Conservation (phyloP, 805 yeast species). For the Zygotorulaspora florentina region DNA sequence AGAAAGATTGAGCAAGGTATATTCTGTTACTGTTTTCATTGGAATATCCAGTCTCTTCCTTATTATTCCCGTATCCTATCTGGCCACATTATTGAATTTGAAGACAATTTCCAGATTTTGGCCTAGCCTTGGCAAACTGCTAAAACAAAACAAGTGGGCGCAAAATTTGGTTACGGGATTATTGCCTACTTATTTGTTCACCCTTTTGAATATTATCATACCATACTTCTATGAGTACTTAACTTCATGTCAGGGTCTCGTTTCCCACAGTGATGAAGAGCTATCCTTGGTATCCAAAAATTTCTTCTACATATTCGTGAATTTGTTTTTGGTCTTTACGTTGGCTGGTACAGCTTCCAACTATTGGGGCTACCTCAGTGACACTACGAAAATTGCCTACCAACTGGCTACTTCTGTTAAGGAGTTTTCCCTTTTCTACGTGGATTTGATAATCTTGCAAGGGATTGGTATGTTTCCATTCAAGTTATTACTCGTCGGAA, state of each 20-base stretch:
- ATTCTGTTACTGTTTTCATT: slow-evolving; percentile 38
- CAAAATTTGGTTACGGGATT: slow-evolving; percentile 79
- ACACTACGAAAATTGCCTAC: slow-evolving; percentile 83
- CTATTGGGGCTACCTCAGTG: slow-evolving; percentile 75
- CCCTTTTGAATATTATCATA: slow-evolving; percentile 72
- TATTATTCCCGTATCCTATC: slow-evolving; percentile 76
- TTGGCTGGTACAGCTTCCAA: slow-evolving; percentile 88
- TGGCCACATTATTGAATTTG: slow-evolving; percentile 76
- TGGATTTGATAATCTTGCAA: slow-evolving; percentile 76
- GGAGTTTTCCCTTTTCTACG: slow-evolving; percentile 81
- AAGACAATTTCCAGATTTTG: slow-evolving; percentile 75
- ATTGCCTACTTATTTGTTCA: slow-evolving; percentile 86
- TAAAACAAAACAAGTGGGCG: slow-evolving; percentile 65
- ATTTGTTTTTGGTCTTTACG: slow-evolving; percentile 89
- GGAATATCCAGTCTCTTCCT: slow-evolving; percentile 60
- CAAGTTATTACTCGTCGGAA: slow-evolving; percentile 75
- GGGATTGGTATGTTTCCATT: slow-evolving; percentile 90
- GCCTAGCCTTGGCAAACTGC: slow-evolving; percentile 72
- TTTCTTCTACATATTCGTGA: slow-evolving; percentile 90
- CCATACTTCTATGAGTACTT: slow-evolving; percentile 86
- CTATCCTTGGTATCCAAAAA: slow-evolving; percentile 85
- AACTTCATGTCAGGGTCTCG: slow-evolving; percentile 79
- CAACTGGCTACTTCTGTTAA: slow-evolving; percentile 79
- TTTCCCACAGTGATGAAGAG: slow-evolving; percentile 91
- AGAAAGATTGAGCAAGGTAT: slow-evolving; percentile 58